phyloP scores from a whole-genome alignment of 1,139 yeast genomes.

The Kodamaea anthophila region DNA sequence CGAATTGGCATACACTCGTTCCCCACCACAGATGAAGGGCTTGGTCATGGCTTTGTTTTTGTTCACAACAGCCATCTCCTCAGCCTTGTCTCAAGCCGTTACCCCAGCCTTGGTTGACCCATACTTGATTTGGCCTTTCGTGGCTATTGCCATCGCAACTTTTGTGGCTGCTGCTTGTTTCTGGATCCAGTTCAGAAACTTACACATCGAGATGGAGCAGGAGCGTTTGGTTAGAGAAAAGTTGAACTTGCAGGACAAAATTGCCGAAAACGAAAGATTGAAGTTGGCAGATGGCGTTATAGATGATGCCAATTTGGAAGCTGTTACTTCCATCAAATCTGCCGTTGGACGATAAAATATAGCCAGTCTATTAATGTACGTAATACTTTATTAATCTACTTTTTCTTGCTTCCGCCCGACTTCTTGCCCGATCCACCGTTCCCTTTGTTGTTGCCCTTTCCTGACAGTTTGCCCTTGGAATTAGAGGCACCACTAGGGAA shows the following conservation, averaged over 20 bases:
- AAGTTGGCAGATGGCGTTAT: conserved; percentile 4
- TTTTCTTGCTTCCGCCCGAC: conserved; percentile 2
- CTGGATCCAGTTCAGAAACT: conserved; percentile 44
- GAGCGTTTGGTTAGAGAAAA: conserved; percentile 30
- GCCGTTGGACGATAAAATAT: too few relatives aligned
- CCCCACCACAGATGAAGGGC: conserved; percentile 64
- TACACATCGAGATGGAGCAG: conserved; percentile 45
- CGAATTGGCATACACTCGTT: conserved; percentile 64
- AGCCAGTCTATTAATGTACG: too few relatives aligned
- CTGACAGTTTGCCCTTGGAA: conserved; percentile 4
- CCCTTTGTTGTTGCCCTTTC: conserved; percentile 2
- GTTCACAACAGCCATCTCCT: conserved; percentile 53
- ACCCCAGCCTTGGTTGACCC: conserved; percentile 53
- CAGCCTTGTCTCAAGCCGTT: conserved; percentile 52
- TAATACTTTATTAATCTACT: not conserved
- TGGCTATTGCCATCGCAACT: conserved; percentile 44
- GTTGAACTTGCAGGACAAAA: conserved; percentile 3
- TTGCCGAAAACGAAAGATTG: conserved; percentile 2
- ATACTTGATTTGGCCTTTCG: conserved; percentile 49
- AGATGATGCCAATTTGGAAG: conserved; percentile 13
- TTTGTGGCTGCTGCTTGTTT: conserved; percentile 36
- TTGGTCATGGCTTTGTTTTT: conserved; percentile 63
- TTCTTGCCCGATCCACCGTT: conserved; percentile 6
- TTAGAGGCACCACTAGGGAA: conserved; percentile 23
- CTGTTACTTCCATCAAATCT: conserved; percentile 18